These are phyloP conservation scores for Pleurotus ostreatus DNA, from an alignment of 768 basidiomycete species.

Conservation along the genomic window DNA sequence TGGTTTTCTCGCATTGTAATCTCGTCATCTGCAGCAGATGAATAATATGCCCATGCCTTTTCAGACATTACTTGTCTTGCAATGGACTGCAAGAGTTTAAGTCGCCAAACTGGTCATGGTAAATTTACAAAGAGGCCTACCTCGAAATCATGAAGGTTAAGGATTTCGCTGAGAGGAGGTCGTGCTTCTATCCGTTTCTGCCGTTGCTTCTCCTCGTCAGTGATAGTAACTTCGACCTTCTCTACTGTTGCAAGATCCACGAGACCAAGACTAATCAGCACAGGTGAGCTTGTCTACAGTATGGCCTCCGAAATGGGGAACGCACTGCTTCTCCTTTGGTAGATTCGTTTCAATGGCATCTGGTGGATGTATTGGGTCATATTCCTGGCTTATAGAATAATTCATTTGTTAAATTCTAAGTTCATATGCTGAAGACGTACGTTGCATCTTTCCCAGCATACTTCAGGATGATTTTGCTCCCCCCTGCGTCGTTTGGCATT, in stretches of 20 bases:
- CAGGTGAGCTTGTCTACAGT: not conserved
- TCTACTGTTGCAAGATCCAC: conserved; percentile 68
- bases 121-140: conserved; percentile 27
- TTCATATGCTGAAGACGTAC: conserved; percentile 34
- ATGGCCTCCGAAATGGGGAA: not conserved
- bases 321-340: conserved; percentile 78
- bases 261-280: conserved; percentile 52
- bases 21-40: conserved; percentile 95
- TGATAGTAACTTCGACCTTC: conserved; percentile 57
- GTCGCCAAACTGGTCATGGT: too few species aligned
- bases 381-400: conserved; percentile 50
- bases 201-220: conserved; percentile 68
- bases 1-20: conserved; percentile 89
- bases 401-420: not conserved
- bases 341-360: conserved; percentile 76
- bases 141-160: conserved; percentile 95
- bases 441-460: conserved; percentile 90
- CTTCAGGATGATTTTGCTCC: conserved; percentile 78
- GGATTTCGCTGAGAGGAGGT: conserved; percentile 72
- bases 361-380: conserved; percentile 87
- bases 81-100: conserved; percentile 50
- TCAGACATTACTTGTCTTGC: conserved; percentile 78
- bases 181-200: conserved; percentile 56
- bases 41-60: conserved; percentile 96
- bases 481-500: conserved; percentile 39